Base-by-base conservation (phyloP, 2,329 filamentous ascomycete genomes). In the Stachybotrys elegans region DNA sequence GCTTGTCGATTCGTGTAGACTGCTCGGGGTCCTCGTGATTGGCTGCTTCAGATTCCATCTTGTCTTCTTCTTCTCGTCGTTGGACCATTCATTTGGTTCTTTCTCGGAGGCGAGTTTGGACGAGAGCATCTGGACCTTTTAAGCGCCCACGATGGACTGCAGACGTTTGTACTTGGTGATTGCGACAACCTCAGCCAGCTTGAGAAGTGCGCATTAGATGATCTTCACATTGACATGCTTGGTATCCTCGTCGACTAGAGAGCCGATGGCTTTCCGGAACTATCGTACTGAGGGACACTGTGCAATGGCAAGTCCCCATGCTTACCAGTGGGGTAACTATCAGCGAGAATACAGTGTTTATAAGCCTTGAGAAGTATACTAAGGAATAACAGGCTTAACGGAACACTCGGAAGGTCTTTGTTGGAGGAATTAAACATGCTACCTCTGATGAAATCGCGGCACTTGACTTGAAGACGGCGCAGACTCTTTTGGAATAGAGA, bases 341-440 rank as follows among this genome's bases (percentile, higher is more conserved):
- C 45, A 0, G 51, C 35, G 1, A 66, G 49, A 19, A 60, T 54
- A 40, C 55, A 63, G 25, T 63, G 55, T 41, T 68, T 68, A 44
- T 65, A 61, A 9, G 51, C 38, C 46, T 68, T 68, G 2, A 43
- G 39, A 43, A 60, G 43, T 60, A 52, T 1, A 48, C 45, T 4
- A 46, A 36, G 20, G 60, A 46, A 43, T 67, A 68, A 46, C 66
- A 69, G 16, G 39, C 41, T 41, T 67, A 63, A 45, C 62, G 67
- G 3, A 38, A 45, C 44, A 11, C 7, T 34, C 31, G 31, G 31
- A 34, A 34, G 31, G 31, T 34, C 31, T 34, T 34, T 34, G 14
- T 34, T 34, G 13, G 31, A 8, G 13, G 31, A 34, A 34, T n/a
- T 16, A 34, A 34, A 34, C 31, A 34, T 34, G 17, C 31, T 34